Evolutionary conservation across 2,329 filamentous ascomycete species (phyloP), one percentile per base, ranked within the genome.

Genomic region (Diaporthe citrichinensis): DNA sequence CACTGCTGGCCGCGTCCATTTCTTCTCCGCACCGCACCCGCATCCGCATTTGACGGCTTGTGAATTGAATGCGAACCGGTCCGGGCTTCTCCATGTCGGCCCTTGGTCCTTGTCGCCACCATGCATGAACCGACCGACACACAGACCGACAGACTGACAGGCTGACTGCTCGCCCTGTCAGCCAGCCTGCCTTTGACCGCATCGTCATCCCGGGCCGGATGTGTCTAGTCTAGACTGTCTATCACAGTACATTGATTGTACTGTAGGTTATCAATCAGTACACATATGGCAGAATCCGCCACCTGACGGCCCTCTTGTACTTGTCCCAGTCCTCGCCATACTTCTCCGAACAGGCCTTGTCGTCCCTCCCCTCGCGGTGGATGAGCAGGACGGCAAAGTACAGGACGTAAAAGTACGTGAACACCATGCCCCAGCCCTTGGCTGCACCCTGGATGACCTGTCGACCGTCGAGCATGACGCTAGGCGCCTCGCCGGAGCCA

Each of bases 401-500:
- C 10, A 97, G 81, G 80, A 98, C 89, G 86, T 96, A 98, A 82
- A 97, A 97, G 85, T 98, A 98, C 0, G 95, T 97, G 79, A 97
- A 89, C 55, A 95, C 87, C 85, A 95, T 95, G 49, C 93, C 95
- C 90, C 93, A 96, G 58, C 94, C 95, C 79, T 90, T 91, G 53
- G 93, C 92, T 31, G 91, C 91, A 58, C 92, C 93, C 75, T 92
- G 93, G 31, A 94, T 87, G 4, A 94, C 87, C 79, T 92, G 90
- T 15, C 89, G 89, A 41, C 90, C 88, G 71, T 90, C 89, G 14
- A 83, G 82, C 83, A 90, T 87, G 75, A 90, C 87, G 75, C 90
- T 31, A 86, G 2, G 49, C 23, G 58, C n/a, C 69, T 74, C 59
- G 36, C 65, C 53, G 12, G 68, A 68, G 23, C 44, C 61, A 31